A percentile compares a stretch with the other conserved stretches of the same genome.
Evolutionary conservation across 352 stramenopile genomes (phyloP).

Genomic region (Heterotrichella gracilis): DNA sequence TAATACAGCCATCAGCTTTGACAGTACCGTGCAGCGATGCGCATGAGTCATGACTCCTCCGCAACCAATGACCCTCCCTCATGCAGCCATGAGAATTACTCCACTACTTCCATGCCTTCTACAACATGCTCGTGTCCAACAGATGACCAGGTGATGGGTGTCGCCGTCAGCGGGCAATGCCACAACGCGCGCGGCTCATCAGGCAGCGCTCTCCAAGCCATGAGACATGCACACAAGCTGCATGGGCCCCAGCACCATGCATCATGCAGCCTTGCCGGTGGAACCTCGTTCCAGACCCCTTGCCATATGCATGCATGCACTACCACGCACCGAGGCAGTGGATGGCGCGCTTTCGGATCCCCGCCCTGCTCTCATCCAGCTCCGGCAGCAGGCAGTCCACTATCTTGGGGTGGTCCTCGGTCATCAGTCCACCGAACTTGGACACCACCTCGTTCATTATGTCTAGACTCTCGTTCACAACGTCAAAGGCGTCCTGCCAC

Average conservation of each 20-base stretch:
- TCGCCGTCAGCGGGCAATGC: too few species aligned
- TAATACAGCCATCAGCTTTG: too few species aligned
- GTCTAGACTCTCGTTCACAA: constrained; percentile 67
- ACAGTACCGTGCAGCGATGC: too few species aligned
- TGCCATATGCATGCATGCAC: constrained; percentile 55
- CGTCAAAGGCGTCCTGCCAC: constrained; percentile 30
- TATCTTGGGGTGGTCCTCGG: constrained; percentile 47
- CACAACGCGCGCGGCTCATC: constrained; percentile 84
- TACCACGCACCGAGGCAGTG: constrained; percentile 75
- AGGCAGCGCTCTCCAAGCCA: constrained; percentile 54
- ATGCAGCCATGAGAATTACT: too few species aligned
- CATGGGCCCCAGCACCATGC: constrained; percentile 66
- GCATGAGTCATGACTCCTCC: too few species aligned
- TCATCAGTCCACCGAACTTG: constrained; percentile 58
- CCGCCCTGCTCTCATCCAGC: constrained; percentile 35
- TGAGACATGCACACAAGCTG: constrained; percentile 64
- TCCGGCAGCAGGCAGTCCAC: constrained; percentile 34
- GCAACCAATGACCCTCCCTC: too few species aligned
- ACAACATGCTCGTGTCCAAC: too few species aligned
- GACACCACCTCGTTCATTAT: constrained; percentile 75
- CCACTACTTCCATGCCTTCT: too few species aligned
- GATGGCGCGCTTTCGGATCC: constrained; percentile 72
- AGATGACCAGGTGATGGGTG: too few species aligned
- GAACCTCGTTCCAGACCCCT: constrained; percentile 62
- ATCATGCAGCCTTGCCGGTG: constrained; percentile 62